phyloP scores from a whole-genome alignment of 148 eudicot species.

The Mesembryanthemum crystallinum region DNA sequence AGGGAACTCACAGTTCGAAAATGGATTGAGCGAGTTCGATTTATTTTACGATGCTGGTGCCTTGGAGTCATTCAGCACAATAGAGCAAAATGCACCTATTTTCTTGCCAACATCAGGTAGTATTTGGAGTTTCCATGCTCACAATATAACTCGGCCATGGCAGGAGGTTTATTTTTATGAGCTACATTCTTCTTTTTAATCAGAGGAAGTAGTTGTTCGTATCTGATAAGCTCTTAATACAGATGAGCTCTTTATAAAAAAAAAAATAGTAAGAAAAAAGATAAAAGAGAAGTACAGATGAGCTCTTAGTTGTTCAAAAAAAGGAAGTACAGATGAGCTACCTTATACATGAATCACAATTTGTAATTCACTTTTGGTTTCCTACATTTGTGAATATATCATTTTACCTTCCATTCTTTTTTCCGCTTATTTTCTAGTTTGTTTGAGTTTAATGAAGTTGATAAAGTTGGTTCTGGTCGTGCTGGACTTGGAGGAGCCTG shows the following conservation, averaged over 20 bases:
- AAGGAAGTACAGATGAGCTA: no score
- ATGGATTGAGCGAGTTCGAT: conserved; percentile 52
- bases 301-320: no score
- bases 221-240: not conserved
- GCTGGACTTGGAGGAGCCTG: conserved; percentile 4
- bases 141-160: conserved; percentile 16
- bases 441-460: not conserved
- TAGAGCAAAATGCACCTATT: no score
- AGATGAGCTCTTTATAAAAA: no score
- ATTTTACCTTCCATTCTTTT: not conserved
- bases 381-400: no score
- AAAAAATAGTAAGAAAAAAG: no score
- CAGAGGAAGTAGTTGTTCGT: not conserved
- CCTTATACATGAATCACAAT: no score
- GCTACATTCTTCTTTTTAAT: not conserved
- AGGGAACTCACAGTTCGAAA: no score
- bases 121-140: no score
- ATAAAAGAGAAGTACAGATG: no score
- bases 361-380: no score
- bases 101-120: no score
- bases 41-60: conserved; percentile 42
- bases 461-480: not conserved
- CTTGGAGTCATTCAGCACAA: conserved; percentile 30
- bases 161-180: not conserved
- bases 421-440: not conserved